phyloP scores from a whole-genome alignment of 495 filamentous ascomycete genomes.

The Bombardia bombarda region DNA sequence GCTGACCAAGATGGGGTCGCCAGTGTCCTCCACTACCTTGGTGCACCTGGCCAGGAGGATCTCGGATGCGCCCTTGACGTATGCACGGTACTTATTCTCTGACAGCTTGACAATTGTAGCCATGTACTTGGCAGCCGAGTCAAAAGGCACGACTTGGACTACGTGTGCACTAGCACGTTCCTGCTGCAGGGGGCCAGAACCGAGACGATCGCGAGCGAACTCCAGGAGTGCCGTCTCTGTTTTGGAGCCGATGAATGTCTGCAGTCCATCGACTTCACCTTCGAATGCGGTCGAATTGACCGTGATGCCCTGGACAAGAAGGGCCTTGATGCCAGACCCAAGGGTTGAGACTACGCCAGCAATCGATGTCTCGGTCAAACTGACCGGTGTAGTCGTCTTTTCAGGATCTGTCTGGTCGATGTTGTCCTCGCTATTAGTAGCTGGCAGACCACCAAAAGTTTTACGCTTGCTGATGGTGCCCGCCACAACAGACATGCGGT shows the following conservation, averaged over 20 bases:
- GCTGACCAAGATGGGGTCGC: no score
- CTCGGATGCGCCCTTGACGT: constrained; percentile 67
- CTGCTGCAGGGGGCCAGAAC: constrained; percentile 46
- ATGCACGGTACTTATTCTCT: constrained; percentile 54
- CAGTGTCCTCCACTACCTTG: no score
- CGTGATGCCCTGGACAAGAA: constrained; percentile 56
- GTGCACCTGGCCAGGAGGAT: constrained; percentile 56
- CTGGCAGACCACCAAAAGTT: constrained; percentile 4
- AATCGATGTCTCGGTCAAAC: constrained; percentile 45
- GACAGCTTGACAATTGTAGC: constrained; percentile 47
- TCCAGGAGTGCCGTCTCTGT: constrained; percentile 65
- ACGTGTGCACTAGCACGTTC: constrained; percentile 49
- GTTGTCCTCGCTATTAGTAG: constrained; percentile 6
- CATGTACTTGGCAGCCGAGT: constrained; percentile 67
- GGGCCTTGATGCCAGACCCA: constrained; percentile 42
- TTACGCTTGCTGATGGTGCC: constrained; percentile 63
- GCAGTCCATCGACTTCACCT: constrained; percentile 53
- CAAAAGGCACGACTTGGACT: constrained; percentile 59
- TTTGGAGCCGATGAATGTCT: constrained; percentile 59
- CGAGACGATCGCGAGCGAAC: constrained; percentile 57
- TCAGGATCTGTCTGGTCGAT: neutral
- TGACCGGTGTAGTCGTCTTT: constrained; percentile 20
- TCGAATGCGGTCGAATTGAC: constrained; percentile 71
- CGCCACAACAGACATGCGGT: constrained; percentile 66
- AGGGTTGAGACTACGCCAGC: constrained; percentile 46